Evolutionary conservation across 495 filamentous ascomycete species (phyloP), one percentile per base, ranked within the genome.

Genomic region (Rusavskia elegans): DNA sequence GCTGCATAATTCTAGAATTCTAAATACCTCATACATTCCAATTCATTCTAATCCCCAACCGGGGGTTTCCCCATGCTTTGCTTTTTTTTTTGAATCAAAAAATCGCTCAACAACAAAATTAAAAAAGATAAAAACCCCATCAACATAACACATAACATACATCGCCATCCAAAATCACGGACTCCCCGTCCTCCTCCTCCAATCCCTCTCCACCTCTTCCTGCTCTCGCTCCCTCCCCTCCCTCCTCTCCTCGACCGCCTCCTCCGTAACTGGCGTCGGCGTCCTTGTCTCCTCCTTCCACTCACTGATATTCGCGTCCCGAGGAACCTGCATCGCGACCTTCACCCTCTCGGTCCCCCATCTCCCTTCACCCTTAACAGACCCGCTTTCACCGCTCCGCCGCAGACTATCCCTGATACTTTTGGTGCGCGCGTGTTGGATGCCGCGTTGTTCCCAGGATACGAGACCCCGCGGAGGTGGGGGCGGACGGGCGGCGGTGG

Each of bases 401-500:
- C 44, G 44, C 13, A 46, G 44, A 29, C 21, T 46, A 23, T 46
- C 44, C 11, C 48, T 6, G n/a, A 50, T 6, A 45, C 3, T 53
- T 49, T 17, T 54, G 17, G 32, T 51, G 13, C 45, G 54, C 23
- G 55, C 55, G 39, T 57, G 54, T 48, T 60, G 51, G 37, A 54
- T 53, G 20, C 53, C 57, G 37, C 55, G 50, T 7, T 52, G 54
- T 27, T 60, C 57, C 57, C 57, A 60, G 13, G 55, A 54, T 16
- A 55, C 16, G 41, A 45, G 38, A 11, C 38, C 52, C 17, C 36
- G 35, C 25, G 54, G 42, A 9, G 49, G 53, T 21, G 49, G 40
- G 40, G 48, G 56, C 40, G 41, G 48, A 0, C 44, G 44, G 52
- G 35, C 17, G 52, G 46, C 17, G 19, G 37, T 37, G 27, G 44